Conservation (phyloP, 1,284 basidiomycete species). For the Ustilago bromivora region DNA sequence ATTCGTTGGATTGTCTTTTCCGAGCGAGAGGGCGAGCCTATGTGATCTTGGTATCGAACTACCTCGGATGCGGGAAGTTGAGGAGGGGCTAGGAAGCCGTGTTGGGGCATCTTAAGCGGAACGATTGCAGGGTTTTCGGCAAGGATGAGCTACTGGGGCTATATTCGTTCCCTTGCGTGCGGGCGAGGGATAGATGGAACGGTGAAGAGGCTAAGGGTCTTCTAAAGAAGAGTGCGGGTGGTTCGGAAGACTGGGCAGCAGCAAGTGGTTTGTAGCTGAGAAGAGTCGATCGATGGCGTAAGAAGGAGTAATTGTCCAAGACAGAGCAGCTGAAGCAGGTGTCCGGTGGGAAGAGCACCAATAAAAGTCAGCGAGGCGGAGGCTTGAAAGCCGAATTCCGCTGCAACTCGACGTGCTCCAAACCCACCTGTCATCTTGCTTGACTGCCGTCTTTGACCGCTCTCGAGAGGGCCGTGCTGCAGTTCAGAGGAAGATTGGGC, state of each 20-base stretch:
- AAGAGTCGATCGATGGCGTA: too few relatives aligned
- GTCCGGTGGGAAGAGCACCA: neutral
- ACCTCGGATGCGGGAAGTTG: neutral
- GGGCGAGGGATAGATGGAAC: too few relatives aligned
- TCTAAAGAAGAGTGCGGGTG: too few relatives aligned
- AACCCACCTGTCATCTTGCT: neutral
- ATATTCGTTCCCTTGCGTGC: too few relatives aligned
- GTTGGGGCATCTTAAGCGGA: slow-evolving; percentile 2
- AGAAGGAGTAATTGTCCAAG: too few relatives aligned
- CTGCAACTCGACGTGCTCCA: neutral
- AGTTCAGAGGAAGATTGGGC: too few relatives aligned
- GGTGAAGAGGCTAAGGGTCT: too few relatives aligned
- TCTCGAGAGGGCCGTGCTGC: neutral
- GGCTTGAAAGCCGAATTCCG: slow-evolving; percentile 4
- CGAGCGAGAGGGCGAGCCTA: slow-evolving; percentile 27
- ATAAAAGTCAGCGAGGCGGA: neutral
- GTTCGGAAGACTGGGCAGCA: too few relatives aligned
- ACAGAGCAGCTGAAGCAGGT: neutral
- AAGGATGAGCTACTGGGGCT: too few relatives aligned
- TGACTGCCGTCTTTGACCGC: neutral
- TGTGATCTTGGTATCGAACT: slow-evolving; percentile 37
- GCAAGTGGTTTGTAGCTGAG: too few relatives aligned
- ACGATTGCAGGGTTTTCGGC: too few relatives aligned
- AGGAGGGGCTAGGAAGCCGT: neutral
- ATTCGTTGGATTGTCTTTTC: slow-evolving; percentile 16